Evolutionary conservation across 805 yeast species (phyloP), one percentile per base, ranked within the genome.

Genomic region (Danielia oregonensis): DNA sequence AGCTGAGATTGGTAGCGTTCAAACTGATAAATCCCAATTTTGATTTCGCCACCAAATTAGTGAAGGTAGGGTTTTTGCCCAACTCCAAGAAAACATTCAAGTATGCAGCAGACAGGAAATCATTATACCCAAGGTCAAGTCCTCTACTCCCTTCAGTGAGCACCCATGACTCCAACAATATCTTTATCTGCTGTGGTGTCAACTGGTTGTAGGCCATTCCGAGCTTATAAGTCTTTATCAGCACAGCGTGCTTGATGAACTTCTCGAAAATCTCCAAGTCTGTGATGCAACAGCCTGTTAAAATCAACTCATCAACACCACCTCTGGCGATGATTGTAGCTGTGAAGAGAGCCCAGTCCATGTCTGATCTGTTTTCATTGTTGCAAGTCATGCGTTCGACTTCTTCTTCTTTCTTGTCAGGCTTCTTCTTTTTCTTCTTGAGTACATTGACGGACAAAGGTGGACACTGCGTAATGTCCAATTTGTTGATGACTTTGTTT

Each of bases 41-140:
- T 5, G 63, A 55, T 9, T 49, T 47, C 4, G 46, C 29, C 2
- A 62, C 25, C 19, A 40, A 33, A 8, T 45, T 35, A 1, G 41
- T 48, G 29, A 54, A 55, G 7, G 42, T 51, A 3, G 52, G 46
- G 3, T 36, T 34, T 14, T 30, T 31, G 17, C 43, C 51, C 16
- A 52, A 55, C 2, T 68, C 70, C 26, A 65, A 51, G 16, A 74
- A 52, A 8, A 69, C 66, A 19, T 53, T 56, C 33, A 72, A 38
- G 39, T 55, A 55, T 3, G 53, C 51, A 1, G 49, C 25, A 4
- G 60, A 49, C 55, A 69, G 68, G 37, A 83, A 59, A 53, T 86
- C 89, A 54, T 89, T 89, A 51, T 82, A 89, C 3, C 95, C 94
- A 14, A 89, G 49, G 63, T 88, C 96, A 5, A 89, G 57, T 3